These are phyloP conservation scores for Acacia confusa DNA, from an alignment of 306 rosid species.

Conservation along the genomic window DNA sequence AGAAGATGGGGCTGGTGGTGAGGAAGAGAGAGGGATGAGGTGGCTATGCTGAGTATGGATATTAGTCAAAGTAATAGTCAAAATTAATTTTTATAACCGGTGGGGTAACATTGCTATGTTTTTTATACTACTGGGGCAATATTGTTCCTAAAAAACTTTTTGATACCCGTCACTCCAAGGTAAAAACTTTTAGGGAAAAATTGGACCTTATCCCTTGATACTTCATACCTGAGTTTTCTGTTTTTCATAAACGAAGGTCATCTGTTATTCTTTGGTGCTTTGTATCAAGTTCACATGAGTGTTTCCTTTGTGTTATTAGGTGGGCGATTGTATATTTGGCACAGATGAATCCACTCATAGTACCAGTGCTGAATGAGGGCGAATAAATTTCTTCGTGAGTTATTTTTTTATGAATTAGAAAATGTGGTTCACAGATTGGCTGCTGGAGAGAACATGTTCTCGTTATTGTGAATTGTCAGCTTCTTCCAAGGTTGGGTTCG, in stretches of 20 bases:
- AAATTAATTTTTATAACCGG: too few relatives aligned
- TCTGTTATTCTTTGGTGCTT: not conserved
- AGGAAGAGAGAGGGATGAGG: too few relatives aligned
- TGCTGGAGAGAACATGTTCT: constrained; percentile 41
- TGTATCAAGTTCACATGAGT: constrained; percentile 15
- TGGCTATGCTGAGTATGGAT: too few relatives aligned
- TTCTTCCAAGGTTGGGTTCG: constrained; percentile 29
- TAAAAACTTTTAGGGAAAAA: too few relatives aligned
- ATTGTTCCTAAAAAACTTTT: too few relatives aligned
- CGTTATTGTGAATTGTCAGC: constrained; percentile 35
- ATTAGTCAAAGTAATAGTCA: too few relatives aligned
- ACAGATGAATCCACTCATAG: constrained; percentile 98
- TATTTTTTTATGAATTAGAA: constrained; percentile 31
- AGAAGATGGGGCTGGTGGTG: too few relatives aligned
- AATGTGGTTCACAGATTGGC: constrained; percentile 35
- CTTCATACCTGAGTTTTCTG: not conserved
- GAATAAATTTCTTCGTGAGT: constrained; percentile 44
- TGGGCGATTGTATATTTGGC: constrained; percentile 99
- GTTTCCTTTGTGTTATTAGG: constrained; percentile 47
- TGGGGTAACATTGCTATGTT: too few relatives aligned
- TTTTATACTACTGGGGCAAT: too few relatives aligned
- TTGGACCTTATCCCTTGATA: not conserved
- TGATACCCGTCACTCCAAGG: too few relatives aligned
- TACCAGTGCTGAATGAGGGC: constrained; percentile 80
- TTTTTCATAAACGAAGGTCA: not conserved